phyloP scores from a whole-genome alignment of 371 early-diverging fungal species.

The Nematocida major region DNA sequence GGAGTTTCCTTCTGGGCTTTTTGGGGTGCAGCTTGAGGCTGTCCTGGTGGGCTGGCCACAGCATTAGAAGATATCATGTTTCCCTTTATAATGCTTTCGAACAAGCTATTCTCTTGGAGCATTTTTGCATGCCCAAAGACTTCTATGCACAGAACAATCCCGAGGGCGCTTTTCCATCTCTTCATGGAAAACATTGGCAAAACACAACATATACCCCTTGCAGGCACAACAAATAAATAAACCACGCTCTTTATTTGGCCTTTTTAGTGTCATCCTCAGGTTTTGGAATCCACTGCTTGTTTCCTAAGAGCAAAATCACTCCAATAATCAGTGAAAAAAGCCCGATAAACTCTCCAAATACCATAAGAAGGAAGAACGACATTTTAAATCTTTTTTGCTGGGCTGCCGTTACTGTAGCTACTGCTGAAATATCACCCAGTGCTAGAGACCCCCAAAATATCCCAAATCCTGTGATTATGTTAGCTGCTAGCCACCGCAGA shows the following conservation, averaged over 20 bases:
- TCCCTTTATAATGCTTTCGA: neutral
- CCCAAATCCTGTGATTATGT: conserved; percentile 58
- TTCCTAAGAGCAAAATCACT: conserved; percentile 45
- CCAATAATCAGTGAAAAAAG: conserved; percentile 61
- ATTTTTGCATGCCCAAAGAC: neutral
- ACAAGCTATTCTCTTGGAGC: neutral
- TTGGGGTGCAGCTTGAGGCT: neutral
- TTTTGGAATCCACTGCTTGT: neutral
- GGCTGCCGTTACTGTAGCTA: conserved; percentile 61
- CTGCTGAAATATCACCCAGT: conserved; percentile 59
- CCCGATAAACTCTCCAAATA: conserved; percentile 64
- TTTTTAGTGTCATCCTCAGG: neutral
- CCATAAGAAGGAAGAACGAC: conserved; percentile 60
- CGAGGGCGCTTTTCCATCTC: neutral
- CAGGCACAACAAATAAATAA: neutral
- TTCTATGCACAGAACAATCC: neutral
- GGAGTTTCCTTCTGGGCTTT: neutral
- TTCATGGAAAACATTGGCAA: neutral
- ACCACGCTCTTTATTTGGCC: neutral
- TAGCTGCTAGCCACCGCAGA: conserved; percentile 53
- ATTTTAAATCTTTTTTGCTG: conserved; percentile 63
- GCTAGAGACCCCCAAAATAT: conserved; percentile 56
- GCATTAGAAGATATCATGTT: neutral
- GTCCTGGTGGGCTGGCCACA: neutral
- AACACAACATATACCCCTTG: neutral